phyloP scores from a whole-genome alignment of 2,329 filamentous ascomycete genomes.

The Pseudocercospora ulei region DNA sequence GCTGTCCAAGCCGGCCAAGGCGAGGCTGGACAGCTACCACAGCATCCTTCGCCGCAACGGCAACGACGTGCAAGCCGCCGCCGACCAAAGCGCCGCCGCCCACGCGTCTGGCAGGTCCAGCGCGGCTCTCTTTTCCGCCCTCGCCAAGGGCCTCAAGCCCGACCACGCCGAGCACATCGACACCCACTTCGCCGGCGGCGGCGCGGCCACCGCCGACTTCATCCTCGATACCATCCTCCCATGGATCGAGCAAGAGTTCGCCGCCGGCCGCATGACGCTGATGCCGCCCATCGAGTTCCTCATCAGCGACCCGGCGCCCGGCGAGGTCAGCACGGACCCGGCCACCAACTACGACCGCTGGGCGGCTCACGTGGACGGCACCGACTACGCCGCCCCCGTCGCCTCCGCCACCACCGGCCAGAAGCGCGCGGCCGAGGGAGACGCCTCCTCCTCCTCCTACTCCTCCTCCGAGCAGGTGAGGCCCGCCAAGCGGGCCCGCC shows the following conservation, averaged over 20 bases:
- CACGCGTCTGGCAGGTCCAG: slow-evolving; percentile 19
- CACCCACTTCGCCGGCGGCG: slow-evolving; percentile 17
- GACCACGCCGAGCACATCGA: slow-evolving; percentile 24
- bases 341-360: slow-evolving; percentile 25
- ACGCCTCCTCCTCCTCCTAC: not conserved
- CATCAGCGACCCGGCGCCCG: slow-evolving; percentile 18
- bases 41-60: slow-evolving; percentile 20
- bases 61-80: slow-evolving; percentile 17
- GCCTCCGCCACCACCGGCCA: not conserved
- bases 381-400: not conserved
- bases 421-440: slow-evolving; percentile 1
- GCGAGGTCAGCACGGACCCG: slow-evolving; percentile 23
- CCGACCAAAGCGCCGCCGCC: slow-evolving; percentile 13
- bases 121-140: slow-evolving; percentile 10
- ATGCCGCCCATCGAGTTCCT: slow-evolving; percentile 33
- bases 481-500: not conserved
- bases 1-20: slow-evolving; percentile 24
- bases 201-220: slow-evolving; percentile 19
- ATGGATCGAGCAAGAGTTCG: slow-evolving; percentile 23
- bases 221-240: slow-evolving; percentile 22
- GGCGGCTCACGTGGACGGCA: slow-evolving; percentile 12
- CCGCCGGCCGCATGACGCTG: slow-evolving; percentile 16
- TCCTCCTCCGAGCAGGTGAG: too few species aligned
- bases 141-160: slow-evolving; percentile 19
- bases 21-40: slow-evolving; percentile 24